Evolutionary conservation across 345 rosid genomes (phyloP).

Genomic region (Eucalyptus pauciflora): DNA sequence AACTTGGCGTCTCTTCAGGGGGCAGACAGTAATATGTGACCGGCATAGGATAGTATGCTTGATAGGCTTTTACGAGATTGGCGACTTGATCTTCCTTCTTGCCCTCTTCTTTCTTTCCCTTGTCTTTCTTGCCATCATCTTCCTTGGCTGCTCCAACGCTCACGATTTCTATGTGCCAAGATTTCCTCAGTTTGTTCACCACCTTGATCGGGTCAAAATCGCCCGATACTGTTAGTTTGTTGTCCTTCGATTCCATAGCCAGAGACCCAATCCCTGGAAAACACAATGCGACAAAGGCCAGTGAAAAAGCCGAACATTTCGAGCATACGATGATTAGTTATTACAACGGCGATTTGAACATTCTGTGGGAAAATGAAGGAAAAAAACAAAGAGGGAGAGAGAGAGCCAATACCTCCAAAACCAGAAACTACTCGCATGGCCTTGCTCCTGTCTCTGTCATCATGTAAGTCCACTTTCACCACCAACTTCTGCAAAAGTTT

Average conservation of each 20-base stretch:
- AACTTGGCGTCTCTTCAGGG: not conserved
- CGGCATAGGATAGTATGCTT: not conserved
- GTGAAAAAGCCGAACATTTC: not conserved
- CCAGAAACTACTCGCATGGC: not conserved
- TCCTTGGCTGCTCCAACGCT: not conserved
- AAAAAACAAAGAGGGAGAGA: no score
- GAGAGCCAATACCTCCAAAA: not conserved
- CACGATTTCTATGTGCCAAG: not conserved
- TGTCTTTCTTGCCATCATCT: not conserved
- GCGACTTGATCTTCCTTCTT: no score
- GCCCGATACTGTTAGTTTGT: not conserved
- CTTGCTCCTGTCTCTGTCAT: not conserved
- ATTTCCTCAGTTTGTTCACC: not conserved
- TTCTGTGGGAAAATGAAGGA: not conserved
- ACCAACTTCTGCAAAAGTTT: not conserved
- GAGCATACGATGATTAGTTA: not conserved
- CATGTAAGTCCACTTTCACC: not conserved
- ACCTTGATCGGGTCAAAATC: not conserved
- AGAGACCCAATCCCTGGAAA: not conserved
- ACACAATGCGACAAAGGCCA: not conserved
- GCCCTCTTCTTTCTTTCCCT: no score
- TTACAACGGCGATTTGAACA: not conserved
- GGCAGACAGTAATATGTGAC: not conserved
- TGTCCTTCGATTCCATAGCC: not conserved
- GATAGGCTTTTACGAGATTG: not conserved